Percentiles rank a stretch among this genome's conserved stretches.
These are phyloP conservation scores for Candida sphagnicola DNA, from an alignment of 805 yeast genomes.

Conservation along the genomic window DNA sequence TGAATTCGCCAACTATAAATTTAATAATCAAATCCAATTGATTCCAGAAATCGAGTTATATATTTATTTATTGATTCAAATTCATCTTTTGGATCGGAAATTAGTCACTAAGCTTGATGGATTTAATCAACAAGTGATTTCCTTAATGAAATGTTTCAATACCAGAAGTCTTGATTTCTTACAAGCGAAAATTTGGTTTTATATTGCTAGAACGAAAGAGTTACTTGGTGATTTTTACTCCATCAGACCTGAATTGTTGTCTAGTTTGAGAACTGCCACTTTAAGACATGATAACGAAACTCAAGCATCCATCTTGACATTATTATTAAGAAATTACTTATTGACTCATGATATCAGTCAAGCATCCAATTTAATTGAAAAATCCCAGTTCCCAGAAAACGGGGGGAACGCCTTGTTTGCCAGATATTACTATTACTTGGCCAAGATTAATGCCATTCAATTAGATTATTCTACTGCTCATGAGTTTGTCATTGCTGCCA, in stretches of 20 bases:
- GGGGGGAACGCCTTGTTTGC: conserved; percentile 88
- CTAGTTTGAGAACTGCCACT: conserved; percentile 80
- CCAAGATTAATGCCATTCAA: conserved; percentile 88
- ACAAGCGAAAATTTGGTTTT: conserved; percentile 91
- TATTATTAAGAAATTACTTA: conserved; percentile 77
- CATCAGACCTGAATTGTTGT: conserved; percentile 68
- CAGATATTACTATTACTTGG: conserved; percentile 85
- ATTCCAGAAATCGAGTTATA: conserved; percentile 80
- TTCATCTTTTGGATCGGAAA: conserved; percentile 64
- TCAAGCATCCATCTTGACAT: conserved; percentile 80
- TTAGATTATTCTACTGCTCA: conserved; percentile 87
- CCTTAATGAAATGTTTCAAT: conserved; percentile 60
- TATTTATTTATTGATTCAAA: conserved; percentile 72
- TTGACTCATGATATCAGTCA: conserved; percentile 75
- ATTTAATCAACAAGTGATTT: conserved; percentile 51
- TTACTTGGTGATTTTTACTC: conserved; percentile 46
- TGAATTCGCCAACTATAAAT: not conserved
- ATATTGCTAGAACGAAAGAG: conserved; percentile 76
- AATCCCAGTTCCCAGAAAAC: conserved; percentile 80
- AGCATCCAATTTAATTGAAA: conserved; percentile 86
- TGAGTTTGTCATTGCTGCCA: conserved; percentile 89
- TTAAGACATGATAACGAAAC: conserved; percentile 92
- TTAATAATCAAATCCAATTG: conserved; percentile 15
- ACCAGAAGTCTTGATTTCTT: conserved; percentile 82
- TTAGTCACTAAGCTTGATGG: conserved; percentile 45